These are phyloP conservation scores for Boletales sp. DNA, from an alignment of 768 basidiomycete genomes.

Conservation along the genomic window DNA sequence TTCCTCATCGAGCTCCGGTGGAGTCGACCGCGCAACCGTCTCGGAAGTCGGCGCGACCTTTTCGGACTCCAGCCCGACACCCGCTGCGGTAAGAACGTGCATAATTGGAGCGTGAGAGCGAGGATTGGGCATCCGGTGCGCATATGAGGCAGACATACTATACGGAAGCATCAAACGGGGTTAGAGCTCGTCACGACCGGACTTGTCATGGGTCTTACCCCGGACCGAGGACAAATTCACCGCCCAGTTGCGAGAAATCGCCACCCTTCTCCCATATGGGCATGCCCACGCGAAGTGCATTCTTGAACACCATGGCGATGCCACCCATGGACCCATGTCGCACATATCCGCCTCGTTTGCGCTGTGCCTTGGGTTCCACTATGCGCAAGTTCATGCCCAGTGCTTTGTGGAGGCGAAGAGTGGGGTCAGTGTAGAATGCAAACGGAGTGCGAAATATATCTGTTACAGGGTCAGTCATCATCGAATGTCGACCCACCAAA, in stretches of 20 bases:
- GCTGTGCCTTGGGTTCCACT: constrained; percentile 39
- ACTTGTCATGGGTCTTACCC: constrained; percentile 42
- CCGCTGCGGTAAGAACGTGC: constrained; percentile 64
- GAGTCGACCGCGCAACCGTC: neutral
- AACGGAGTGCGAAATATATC: constrained; percentile 73
- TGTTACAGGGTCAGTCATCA: constrained; percentile 9
- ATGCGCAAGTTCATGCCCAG: constrained; percentile 70
- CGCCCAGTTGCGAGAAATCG: constrained; percentile 76
- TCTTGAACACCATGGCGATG: constrained; percentile 69
- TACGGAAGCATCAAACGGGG: neutral
- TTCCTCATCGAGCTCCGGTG: constrained; percentile 24
- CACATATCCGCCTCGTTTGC: constrained; percentile 56
- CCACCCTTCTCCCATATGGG: constrained; percentile 81
- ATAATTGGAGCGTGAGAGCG: constrained; percentile 72
- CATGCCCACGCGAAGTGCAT: constrained; percentile 72
- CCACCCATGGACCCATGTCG: constrained; percentile 63
- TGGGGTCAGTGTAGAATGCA: constrained; percentile 77
- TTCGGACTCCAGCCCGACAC: constrained; percentile 33
- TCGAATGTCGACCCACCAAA: neutral
- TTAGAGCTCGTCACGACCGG: neutral
- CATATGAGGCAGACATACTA: constrained; percentile 65
- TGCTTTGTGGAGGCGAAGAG: constrained; percentile 60
- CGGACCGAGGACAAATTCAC: constrained; percentile 79
- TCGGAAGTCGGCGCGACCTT: constrained; percentile 9
- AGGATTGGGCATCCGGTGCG: constrained; percentile 81